A percentile compares a stretch with the other conserved stretches of the same genome.
Conservation (phyloP, 2,329 filamentous ascomycete species). For the Aspergillus ochraceoroseus region DNA sequence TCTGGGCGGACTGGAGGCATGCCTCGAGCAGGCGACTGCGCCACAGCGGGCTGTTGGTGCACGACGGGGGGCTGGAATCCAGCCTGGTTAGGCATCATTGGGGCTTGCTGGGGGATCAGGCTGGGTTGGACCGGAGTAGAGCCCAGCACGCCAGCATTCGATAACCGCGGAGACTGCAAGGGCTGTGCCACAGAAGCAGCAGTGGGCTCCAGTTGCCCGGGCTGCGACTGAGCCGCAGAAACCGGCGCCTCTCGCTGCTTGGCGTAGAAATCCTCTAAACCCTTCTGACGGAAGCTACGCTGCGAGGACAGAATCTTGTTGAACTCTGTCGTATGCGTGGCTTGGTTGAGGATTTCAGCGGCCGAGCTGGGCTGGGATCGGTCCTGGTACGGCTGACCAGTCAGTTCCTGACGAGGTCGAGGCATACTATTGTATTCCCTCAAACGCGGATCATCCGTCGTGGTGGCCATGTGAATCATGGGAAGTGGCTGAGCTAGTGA, state of each 20-base stretch:
- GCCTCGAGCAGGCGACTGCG: constrained; percentile 67
- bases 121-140: constrained; percentile 34
- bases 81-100: constrained; percentile 50
- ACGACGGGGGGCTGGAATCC: constrained; percentile 62
- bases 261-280: constrained; percentile 75
- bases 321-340: constrained; percentile 82
- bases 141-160: constrained; percentile 33
- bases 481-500: constrained; percentile 65
- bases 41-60: constrained; percentile 40
- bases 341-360: constrained; percentile 76
- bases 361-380: constrained; percentile 70
- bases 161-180: constrained; percentile 38
- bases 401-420: constrained; percentile 82
- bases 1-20: constrained; percentile 59
- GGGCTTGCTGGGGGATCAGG: constrained; percentile 41
- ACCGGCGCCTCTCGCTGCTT: constrained; percentile 72
- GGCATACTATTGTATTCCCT: constrained; percentile 80
- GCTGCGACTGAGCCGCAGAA: constrained; percentile 37
- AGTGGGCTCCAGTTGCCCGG: constrained; percentile 32
- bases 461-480: constrained; percentile 76
- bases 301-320: constrained; percentile 79
- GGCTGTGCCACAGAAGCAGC: constrained; percentile 37
- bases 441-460: constrained; percentile 69
- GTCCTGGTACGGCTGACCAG: constrained; percentile 83
- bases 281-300: constrained; percentile 71